A percentile compares a stretch with the other conserved stretches of the same genome.
These are phyloP conservation scores for Solanum etuberosum DNA, from an alignment of 257 asterid genomes.

Conservation along the genomic window DNA sequence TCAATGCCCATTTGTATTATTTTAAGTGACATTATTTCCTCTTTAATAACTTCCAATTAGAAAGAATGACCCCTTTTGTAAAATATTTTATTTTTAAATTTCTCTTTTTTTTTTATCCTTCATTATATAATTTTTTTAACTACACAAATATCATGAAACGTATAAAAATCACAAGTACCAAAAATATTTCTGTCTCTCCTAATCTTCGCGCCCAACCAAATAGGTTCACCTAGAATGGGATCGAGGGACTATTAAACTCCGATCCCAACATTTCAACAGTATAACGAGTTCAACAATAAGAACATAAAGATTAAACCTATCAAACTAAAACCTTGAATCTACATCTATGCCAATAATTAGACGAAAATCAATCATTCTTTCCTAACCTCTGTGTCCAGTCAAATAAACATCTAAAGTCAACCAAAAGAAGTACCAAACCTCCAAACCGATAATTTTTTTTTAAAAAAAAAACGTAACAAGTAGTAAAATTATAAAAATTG, in stretches of 20 bases:
- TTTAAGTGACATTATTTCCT: background rate
- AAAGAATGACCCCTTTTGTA: background rate
- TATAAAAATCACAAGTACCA: background rate
- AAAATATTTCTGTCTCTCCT: background rate
- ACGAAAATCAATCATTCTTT: background rate
- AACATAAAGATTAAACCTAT: background rate
- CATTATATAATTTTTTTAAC: background rate
- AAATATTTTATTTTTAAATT: background rate
- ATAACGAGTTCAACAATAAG: background rate
- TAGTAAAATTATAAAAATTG: background rate
- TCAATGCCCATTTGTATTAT: background rate
- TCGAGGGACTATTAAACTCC: too few relatives aligned
- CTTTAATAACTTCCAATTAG: background rate
- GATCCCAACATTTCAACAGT: background rate
- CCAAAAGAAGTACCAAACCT: background rate
- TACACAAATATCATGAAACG: background rate
- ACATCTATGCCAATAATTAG: background rate
- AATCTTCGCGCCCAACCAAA: background rate
- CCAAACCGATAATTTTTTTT: background rate
- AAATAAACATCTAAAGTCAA: background rate
- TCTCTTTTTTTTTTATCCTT: background rate
- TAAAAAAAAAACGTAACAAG: background rate
- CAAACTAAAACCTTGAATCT: background rate
- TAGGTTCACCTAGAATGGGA: background rate
- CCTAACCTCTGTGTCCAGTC: fast-evolving